Base-by-base conservation (phyloP, 2,329 filamentous ascomycete genomes). In the Mollisiaceae sp. region DNA sequence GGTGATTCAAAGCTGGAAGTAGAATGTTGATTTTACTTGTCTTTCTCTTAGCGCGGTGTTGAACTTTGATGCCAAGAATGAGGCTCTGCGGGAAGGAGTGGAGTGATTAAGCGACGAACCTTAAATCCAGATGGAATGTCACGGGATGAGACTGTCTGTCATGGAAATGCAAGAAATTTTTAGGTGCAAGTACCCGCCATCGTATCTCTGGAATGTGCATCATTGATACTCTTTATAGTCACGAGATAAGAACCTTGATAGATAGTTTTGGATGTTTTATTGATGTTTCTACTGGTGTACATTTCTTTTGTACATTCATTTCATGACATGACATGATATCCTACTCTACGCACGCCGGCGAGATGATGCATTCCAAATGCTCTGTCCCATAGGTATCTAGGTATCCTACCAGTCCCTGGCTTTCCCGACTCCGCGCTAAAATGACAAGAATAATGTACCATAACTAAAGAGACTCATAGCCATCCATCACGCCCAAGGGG, bases 31-130 rank as follows among this genome's bases (percentile, higher is more conserved):
- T 64, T 60, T 59, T 43, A 39, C n/a, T 54, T 56, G 5, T 39
- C 5, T 27, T 43, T 62, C 57, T 56, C 61, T 57, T 39, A 50
- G 54, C 52, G 54, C 32, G 15, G 50, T 15, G 47, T 57, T 64
- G 35, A 59, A 58, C 43, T 64, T 64, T 65, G 47, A 45, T 61
- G 63, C 69, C 69, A 71, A 71, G 69, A 54, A 56, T 67, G 67
- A 50, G 69, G 67, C 69, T 71, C 69, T 62, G 62, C 60, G 63
- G 62, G 45, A 45, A 39, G 54, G 50, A 59, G n/a, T 14, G 47
- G 50, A 54, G 18, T 18, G 36, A 32, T 9, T 55, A 61, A 65
- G 62, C 67, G 67, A 63, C 20, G 39, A 59, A 59, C 39, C 50
- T 65, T 61, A 60, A 65, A 57, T 55, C 36, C n/a, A 36, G 52